Evolutionary conservation across 345 rosid genomes (phyloP).

Genomic region (Hibiscus trionum): DNA sequence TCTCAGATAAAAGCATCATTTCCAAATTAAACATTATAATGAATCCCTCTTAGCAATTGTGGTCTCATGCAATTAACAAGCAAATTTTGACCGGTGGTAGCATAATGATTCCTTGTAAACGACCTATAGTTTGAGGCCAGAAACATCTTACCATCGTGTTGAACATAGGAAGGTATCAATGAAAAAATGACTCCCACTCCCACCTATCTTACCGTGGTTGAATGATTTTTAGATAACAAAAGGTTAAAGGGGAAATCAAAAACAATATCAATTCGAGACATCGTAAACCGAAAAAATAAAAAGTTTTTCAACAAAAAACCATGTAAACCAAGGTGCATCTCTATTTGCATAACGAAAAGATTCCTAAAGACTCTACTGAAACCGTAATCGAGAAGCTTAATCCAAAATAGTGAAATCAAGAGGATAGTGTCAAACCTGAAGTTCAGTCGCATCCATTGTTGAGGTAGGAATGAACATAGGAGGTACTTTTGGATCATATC

Average conservation of each 20-base stretch:
- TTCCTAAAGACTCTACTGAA: no score
- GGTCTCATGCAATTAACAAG: constrained; percentile 20
- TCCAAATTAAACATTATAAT: no score
- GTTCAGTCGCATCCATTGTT: constrained; percentile 23
- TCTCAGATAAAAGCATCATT: no score
- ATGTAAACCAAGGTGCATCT: neutral
- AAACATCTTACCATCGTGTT: constrained; percentile 29
- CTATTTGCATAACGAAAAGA: no score
- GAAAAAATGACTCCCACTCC: constrained; percentile 27
- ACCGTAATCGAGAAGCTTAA: no score
- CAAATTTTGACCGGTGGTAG: constrained; percentile 20
- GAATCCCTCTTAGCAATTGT: constrained; percentile 41
- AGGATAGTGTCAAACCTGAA: constrained; percentile 25
- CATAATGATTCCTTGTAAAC: constrained; percentile 26
- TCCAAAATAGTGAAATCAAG: neutral
- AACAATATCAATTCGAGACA: constrained; percentile 7
- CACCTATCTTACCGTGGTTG: constrained; percentile 27
- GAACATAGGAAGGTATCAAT: constrained; percentile 25
- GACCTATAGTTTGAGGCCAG: constrained; percentile 26
- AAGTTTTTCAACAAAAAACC: neutral
- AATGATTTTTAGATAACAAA: constrained; percentile 26
- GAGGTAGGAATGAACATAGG: constrained; percentile 29
- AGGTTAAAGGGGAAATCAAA: constrained; percentile 5
- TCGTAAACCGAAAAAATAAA: neutral
- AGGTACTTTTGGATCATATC: constrained; percentile 21